Conservation (phyloP, 2,329 filamentous ascomycete genomes). For the Xylariaceae sp. region DNA sequence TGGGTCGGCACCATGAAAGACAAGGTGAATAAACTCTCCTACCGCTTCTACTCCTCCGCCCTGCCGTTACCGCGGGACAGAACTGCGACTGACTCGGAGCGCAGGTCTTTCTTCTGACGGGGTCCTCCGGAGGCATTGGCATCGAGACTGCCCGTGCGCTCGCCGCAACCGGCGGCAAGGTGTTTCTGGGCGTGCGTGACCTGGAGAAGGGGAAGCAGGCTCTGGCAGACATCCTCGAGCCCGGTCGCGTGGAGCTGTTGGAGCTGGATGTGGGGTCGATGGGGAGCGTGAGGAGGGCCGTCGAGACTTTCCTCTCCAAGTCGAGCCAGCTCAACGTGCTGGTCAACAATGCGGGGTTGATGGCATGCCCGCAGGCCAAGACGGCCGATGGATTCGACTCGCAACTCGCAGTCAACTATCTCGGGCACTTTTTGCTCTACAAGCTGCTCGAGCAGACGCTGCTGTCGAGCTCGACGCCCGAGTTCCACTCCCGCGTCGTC, state of each 20-base stretch:
- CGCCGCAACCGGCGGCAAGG: constrained; percentile 12
- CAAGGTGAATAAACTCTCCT: too few relatives aligned
- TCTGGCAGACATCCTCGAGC: constrained; percentile 7
- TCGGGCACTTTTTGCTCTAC: constrained; percentile 15
- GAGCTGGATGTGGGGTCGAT: constrained; percentile 8
- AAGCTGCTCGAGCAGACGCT: constrained; percentile 11
- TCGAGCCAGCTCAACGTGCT: constrained; percentile 26
- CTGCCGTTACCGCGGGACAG: too few relatives aligned
- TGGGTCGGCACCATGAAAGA: constrained; percentile 28
- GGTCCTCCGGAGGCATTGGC: constrained; percentile 12
- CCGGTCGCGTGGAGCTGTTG: constrained; percentile 14
- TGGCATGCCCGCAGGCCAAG: constrained; percentile 11
- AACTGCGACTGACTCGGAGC: too few relatives aligned
- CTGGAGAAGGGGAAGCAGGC: constrained; percentile 9
- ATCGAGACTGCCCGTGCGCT: constrained; percentile 14
- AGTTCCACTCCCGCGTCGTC: constrained; percentile 11
- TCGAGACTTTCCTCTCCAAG: constrained; percentile 14
- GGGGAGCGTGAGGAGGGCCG: constrained; percentile 7
- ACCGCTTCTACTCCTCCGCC: too few relatives aligned
- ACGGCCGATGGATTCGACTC: constrained; percentile 14
- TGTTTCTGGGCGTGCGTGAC: constrained; percentile 11
- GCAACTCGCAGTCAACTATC: constrained; percentile 15
- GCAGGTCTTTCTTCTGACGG: constrained; percentile 22
- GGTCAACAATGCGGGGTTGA: constrained; percentile 23
- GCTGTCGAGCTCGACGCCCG: neutral